phyloP scores from a whole-genome alignment of 1,284 basidiomycete species.

The Thecaphora thlaspeos region DNA sequence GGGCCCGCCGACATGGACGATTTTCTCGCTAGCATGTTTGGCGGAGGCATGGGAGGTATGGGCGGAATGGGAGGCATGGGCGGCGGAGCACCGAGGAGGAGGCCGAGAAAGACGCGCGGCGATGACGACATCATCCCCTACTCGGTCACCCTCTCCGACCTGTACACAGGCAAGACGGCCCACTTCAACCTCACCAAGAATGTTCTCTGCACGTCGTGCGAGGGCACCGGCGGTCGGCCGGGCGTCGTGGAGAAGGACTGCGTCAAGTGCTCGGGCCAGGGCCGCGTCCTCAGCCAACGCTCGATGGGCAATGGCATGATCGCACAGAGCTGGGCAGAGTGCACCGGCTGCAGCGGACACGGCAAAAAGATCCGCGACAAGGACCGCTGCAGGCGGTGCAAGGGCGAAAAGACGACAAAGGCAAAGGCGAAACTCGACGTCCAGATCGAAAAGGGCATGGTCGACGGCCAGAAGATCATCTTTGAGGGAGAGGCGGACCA shows the following conservation, averaged over 20 bases:
- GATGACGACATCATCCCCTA: slow-evolving; percentile 66
- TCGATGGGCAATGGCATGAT: slow-evolving; percentile 57
- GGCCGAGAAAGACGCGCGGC: slow-evolving; percentile 54
- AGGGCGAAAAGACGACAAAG: slow-evolving; percentile 77
- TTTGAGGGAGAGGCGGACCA: slow-evolving; percentile 81
- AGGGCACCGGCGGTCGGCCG: slow-evolving; percentile 81
- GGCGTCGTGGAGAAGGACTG: slow-evolving; percentile 79
- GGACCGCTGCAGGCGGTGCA: slow-evolving; percentile 95
- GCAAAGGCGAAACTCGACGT: slow-evolving; percentile 70
- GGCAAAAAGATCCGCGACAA: slow-evolving; percentile 83
- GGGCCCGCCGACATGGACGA: slow-evolving; percentile 43
- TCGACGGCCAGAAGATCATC: slow-evolving; percentile 79
- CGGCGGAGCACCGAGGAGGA: slow-evolving; percentile 55
- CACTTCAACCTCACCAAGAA: slow-evolving; percentile 87
- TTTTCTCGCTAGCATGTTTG: slow-evolving; percentile 52
- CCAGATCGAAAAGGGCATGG: slow-evolving; percentile 81
- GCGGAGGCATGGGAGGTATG: slow-evolving; percentile 43
- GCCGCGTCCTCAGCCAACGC: slow-evolving; percentile 66
- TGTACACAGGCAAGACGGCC: slow-evolving; percentile 86
- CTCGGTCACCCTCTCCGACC: slow-evolving; percentile 83
- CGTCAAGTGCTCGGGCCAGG: slow-evolving; percentile 78
- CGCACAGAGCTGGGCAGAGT: slow-evolving; percentile 63
- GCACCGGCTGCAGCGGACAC: slow-evolving; percentile 75
- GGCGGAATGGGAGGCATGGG: slow-evolving; percentile 29
- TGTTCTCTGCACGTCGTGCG: slow-evolving; percentile 74